A percentile compares a stretch with the other conserved stretches of the same genome.
Evolutionary conservation across 352 stramenopile genomes (phyloP).

Genomic region (Phytopythium sindhum): DNA sequence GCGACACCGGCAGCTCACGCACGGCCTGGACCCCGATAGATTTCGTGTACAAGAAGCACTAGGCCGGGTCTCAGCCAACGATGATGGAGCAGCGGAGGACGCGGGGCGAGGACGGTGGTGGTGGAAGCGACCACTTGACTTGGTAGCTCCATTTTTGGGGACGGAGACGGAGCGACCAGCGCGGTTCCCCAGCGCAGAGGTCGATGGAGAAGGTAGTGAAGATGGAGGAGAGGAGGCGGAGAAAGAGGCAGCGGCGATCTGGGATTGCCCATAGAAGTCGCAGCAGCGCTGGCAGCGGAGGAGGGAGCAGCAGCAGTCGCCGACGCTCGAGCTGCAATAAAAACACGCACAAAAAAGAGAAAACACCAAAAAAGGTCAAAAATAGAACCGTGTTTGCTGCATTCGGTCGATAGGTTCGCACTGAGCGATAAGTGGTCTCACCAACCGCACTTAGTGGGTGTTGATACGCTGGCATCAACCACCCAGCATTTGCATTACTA

Average conservation of each 20-base stretch:
- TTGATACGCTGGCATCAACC: background rate
- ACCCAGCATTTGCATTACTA: background rate
- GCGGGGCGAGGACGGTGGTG: background rate
- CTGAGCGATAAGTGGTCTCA: too few species aligned
- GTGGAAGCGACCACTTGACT: background rate
- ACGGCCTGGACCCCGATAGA: conserved; percentile 51
- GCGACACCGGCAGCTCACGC: conserved; percentile 38
- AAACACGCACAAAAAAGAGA: background rate
- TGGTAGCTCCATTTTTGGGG: background rate
- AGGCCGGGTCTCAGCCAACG: conserved; percentile 8
- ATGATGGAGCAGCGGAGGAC: background rate
- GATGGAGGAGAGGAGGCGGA: background rate
- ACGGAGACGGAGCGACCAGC: background rate
- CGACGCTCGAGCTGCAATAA: background rate
- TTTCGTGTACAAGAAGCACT: conserved; percentile 84
- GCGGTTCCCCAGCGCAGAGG: background rate
- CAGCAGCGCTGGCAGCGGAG: background rate
- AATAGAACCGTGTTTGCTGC: background rate
- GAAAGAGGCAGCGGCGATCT: background rate
- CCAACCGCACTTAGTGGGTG: background rate
- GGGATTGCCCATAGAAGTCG: background rate
- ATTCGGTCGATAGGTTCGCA: background rate
- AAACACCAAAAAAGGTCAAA: background rate
- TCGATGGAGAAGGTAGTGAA: background rate
- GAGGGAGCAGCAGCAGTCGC: background rate